phyloP scores from a whole-genome alignment of 306 rosid genomes.

The Prunus mira region DNA sequence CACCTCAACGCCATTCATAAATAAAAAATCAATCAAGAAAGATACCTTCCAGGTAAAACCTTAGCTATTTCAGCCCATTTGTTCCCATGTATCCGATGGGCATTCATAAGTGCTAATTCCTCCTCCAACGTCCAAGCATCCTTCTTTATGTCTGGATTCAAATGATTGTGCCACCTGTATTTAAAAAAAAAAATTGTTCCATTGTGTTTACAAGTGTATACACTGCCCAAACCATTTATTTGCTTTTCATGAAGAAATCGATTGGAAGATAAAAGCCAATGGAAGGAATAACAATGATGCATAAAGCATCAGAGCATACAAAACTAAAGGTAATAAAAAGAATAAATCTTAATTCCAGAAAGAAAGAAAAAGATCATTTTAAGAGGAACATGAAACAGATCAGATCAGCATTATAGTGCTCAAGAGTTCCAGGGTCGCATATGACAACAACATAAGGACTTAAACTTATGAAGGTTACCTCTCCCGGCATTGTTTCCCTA shows the following conservation, averaged over 20 bases:
- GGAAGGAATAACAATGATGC: not conserved
- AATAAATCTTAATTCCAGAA: not conserved
- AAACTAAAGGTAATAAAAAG: slow-evolving; percentile 9
- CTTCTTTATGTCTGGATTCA: slow-evolving; percentile 89
- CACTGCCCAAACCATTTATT: slow-evolving; percentile 5
- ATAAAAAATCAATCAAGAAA: slow-evolving; percentile 23
- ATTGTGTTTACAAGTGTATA: slow-evolving; percentile 1
- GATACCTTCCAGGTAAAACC: slow-evolving; percentile 90
- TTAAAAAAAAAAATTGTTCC: not conserved
- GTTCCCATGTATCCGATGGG: slow-evolving; percentile 81
- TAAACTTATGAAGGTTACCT: slow-evolving; percentile 46
- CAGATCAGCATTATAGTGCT: not conserved
- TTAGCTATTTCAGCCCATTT: slow-evolving; percentile 99
- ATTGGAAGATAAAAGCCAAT: not conserved
- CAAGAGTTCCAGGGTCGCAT: not conserved
- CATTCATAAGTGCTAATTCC: slow-evolving; percentile 84
- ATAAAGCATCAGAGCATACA: not conserved
- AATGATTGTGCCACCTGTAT: slow-evolving; percentile 97
- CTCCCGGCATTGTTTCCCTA: slow-evolving; percentile 97
- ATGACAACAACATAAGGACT: not conserved
- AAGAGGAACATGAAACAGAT: not conserved
- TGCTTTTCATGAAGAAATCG: not conserved
- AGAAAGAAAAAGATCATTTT: not conserved
- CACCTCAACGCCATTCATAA: slow-evolving; percentile 20
- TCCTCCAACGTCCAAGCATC: slow-evolving; percentile 94